Base-by-base conservation (phyloP, 805 yeast genomes). In the Candida chauliodis region DNA sequence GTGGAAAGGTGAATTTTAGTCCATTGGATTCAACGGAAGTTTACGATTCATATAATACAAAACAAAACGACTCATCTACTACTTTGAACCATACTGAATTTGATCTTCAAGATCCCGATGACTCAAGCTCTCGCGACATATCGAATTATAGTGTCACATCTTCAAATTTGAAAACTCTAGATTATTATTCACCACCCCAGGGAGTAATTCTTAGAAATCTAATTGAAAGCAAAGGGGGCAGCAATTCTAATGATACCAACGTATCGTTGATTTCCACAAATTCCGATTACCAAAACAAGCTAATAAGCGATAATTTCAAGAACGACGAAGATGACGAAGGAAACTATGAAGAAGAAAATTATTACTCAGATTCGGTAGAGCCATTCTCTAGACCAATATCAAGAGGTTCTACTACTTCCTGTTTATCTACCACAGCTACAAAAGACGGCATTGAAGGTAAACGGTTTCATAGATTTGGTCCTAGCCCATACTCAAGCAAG, bases 361-460 rank as follows among this genome's bases (percentile, higher is more conserved):
- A 25, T 15, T 17, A 36, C n/a, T 34, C 36, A 15, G 43, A 43
- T 15, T 36, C 14, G 11, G 26, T 42, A 15, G 68, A 60, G 11
- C 50, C 58, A 5, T 44, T 49, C 23, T 76, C 85, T 1, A 65
- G 85, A 30, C 82, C 84, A 0, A 51, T 76, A 15, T 79, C 86
- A 0, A 67, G 86, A 34, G 72, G 74, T 32, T 77, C 84, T 17
- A 73, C 75, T 14, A 77, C 84, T 0, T 79, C 86, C 1, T 81
- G 84, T 23, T 53, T 81, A n/a, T 80, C 87, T 0, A 79, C 81
- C 27, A 79, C 83, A 4, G 88, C 88, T 16, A 79, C 85, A 13
- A 81, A 82, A 48, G 88, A 82, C 54, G 88, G 89, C 0, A 56
- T 81, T 3, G 86, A 81, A 51, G 89, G 89, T 4, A 73, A 75